Evolutionary conservation across 179 eudicot species (phyloP).

Genomic region (Actinidia chinensis): DNA sequence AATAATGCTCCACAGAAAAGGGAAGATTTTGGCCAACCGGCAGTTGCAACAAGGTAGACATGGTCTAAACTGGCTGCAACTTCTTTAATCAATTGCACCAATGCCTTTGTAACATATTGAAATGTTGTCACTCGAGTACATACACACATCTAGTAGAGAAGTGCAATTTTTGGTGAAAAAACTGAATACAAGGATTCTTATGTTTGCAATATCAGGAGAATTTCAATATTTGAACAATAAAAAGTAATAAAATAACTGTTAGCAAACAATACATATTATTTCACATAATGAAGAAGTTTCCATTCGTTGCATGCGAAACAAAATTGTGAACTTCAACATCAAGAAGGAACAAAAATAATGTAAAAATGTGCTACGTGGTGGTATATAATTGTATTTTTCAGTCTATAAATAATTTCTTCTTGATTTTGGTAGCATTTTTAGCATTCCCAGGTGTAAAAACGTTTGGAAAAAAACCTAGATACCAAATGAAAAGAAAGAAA

Average conservation of each 20-base stretch:
- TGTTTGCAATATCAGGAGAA: background rate
- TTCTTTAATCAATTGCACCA: background rate
- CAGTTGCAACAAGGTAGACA: background rate
- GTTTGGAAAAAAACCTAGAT: background rate
- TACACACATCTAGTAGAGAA: background rate
- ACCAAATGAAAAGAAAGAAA: background rate
- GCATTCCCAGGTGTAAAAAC: background rate
- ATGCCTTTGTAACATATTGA: background rate
- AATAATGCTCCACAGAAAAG: background rate
- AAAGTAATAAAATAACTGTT: background rate
- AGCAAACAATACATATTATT: background rate
- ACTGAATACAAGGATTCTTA: background rate
- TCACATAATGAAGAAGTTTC: background rate
- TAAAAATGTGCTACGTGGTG: background rate
- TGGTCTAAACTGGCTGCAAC: background rate
- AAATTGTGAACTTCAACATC: background rate
- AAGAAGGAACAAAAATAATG: background rate
- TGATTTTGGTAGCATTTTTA: background rate
- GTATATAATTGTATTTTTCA: background rate
- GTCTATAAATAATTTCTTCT: constrained; percentile 5
- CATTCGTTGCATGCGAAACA: background rate
- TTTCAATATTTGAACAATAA: background rate
- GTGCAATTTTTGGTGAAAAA: background rate
- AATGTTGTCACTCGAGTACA: background rate
- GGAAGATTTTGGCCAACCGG: background rate